phyloP scores from a whole-genome alignment of 2,329 filamentous ascomycete species.

The Diaporthe sp. region DNA sequence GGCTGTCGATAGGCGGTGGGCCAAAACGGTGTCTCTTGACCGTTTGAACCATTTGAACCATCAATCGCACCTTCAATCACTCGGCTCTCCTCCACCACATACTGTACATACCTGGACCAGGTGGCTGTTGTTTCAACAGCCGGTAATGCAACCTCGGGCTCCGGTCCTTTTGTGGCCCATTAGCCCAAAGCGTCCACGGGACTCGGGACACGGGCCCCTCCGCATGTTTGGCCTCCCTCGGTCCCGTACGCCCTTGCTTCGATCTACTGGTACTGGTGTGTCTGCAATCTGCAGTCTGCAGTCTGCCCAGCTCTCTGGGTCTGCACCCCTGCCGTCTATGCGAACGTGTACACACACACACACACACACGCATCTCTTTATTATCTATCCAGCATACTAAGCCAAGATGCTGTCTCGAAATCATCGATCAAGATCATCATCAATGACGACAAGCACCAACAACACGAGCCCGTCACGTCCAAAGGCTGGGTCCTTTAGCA shows the following conservation, averaged over 20 bases:
- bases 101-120: too few relatives aligned
- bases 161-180: constrained; percentile 4
- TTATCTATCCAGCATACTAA: background rate
- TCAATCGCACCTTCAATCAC: too few relatives aligned
- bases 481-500: background rate
- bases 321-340: background rate
- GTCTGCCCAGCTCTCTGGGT: background rate
- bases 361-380: background rate
- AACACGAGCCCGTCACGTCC: background rate
- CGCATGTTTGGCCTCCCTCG: background rate
- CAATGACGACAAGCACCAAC: background rate
- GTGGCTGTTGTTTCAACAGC: background rate
- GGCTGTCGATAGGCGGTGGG: background rate
- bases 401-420: background rate
- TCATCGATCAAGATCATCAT: background rate
- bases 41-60: background rate
- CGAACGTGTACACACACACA: background rate
- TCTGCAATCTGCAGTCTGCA: too few relatives aligned
- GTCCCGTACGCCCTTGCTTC: constrained; percentile 8
- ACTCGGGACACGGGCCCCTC: background rate
- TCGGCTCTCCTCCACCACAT: background rate
- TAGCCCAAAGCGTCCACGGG: background rate
- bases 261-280: background rate
- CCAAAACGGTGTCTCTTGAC: background rate
- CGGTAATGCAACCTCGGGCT: background rate